A percentile compares a stretch with the other conserved stretches of the same genome.
phyloP scores from a whole-genome alignment of 768 basidiomycete species.

The Suillus decipiens region DNA sequence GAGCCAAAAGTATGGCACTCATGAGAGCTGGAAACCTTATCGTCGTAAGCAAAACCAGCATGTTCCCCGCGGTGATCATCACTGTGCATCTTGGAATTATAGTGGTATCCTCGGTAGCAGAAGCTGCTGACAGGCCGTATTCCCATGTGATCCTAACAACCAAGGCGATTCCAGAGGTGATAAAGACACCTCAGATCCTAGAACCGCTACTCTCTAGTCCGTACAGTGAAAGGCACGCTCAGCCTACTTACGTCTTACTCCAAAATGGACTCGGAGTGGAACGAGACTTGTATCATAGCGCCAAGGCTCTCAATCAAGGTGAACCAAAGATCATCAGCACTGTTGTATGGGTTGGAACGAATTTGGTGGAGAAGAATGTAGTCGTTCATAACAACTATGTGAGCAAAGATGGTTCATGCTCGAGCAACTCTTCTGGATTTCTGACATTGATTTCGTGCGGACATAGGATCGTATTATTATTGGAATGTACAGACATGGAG shows the following conservation, averaged over 20 bases:
- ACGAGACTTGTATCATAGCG: conserved; percentile 57
- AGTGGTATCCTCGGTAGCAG: conserved; percentile 61
- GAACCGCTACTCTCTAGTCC: conserved; percentile 51
- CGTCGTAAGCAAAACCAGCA: background rate
- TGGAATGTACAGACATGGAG: conserved; percentile 54
- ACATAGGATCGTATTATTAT: conserved; percentile 50
- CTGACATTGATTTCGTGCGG: background rate
- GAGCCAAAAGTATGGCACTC: conserved; percentile 24
- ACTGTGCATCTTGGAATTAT: background rate
- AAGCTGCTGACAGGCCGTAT: conserved; percentile 63
- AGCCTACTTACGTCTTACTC: conserved; percentile 41
- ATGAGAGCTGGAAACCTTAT: conserved; percentile 4
- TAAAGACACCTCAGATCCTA: conserved; percentile 56
- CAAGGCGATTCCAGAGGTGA: conserved; percentile 70
- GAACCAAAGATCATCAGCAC: conserved; percentile 55
- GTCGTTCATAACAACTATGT: conserved; percentile 32
- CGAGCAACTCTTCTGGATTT: background rate
- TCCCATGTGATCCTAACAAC: conserved; percentile 67
- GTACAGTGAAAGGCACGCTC: conserved; percentile 41
- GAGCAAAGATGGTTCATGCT: conserved; percentile 1
- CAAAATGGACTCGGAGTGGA: conserved; percentile 76
- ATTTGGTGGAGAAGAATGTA: conserved; percentile 45
- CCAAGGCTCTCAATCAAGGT: conserved; percentile 42
- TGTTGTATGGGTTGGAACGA: conserved; percentile 56
- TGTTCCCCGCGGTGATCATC: background rate